Evolutionary conservation across 208 protist genomes (phyloP), one percentile per base, ranked within the genome.

Genomic region (Trypanosoma congolense): DNA sequence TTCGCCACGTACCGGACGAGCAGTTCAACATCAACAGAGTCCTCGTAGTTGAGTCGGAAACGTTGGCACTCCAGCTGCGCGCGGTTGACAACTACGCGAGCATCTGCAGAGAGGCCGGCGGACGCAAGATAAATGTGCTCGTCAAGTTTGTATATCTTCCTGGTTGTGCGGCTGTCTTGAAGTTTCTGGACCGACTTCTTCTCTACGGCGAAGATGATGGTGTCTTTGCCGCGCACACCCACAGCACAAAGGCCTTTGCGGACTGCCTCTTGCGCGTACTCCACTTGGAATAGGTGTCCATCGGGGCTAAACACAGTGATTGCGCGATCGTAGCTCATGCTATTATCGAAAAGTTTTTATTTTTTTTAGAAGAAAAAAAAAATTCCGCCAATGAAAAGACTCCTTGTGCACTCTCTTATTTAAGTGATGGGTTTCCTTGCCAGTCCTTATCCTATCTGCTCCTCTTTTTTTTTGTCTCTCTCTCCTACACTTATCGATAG

Each of bases 301-400:
- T 99, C 98, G n/a, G 99, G 99, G 26, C 97, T 99, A 76, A 99
- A 99, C 40, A 99, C 97, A 49, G 98, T 99, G 56, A 99, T 97
- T 24, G 99, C 98, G 56, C 98, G 90, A 77, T 99, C 98, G 91
- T 99, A 99, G 60, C 89, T 95, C 79, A 93, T 93, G 41, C 28
- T 58, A 10, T 4, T 24, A 38, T 38, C 21, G 51, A 47, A 49
- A 52, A 57, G 8, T 62, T 45, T 73, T 29, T 38, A 38, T 38
- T 16, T 12, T 6, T 38, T 16, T 38, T 54, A 77, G 10, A 57
- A 30, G 45, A 72, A 75, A n/a, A 84, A 9, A 56, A 83, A 88
- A n/a, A n/a, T n/a, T n/a, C n/a, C n/a, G n/a, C n/a, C n/a, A n/a
- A n/a, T n/a, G n/a, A n/a, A n/a, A n/a, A n/a, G n/a, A n/a, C n/a